A percentile compares a stretch with the other conserved stretches of the same genome.
Evolutionary conservation across 1,284 basidiomycete species (phyloP).

Genomic region (Heterobasidion parviporum): DNA sequence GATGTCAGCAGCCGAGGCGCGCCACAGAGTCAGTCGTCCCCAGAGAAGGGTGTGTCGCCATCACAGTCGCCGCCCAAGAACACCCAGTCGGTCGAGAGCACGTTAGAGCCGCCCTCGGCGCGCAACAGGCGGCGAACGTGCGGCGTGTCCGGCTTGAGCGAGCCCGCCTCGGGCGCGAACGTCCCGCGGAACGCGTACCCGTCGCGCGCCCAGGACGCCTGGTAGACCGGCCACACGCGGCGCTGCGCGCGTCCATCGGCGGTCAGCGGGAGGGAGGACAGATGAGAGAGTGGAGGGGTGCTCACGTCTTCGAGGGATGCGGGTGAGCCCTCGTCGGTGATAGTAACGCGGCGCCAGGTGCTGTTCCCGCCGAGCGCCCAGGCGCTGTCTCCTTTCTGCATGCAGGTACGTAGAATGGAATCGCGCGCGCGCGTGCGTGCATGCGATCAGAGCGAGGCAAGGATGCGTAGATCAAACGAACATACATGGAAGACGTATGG

Average conservation of each 20-base stretch:
- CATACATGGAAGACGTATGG: too few relatives aligned
- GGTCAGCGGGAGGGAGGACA: not conserved
- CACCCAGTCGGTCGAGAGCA: too few relatives aligned
- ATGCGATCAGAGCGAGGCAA: too few relatives aligned
- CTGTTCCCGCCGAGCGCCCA: slow-evolving; percentile 7
- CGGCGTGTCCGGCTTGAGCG: slow-evolving; percentile 5
- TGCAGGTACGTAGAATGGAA: not conserved
- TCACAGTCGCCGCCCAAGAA: too few relatives aligned
- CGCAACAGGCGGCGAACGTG: not conserved
- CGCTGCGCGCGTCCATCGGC: not conserved
- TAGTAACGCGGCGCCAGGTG: slow-evolving; percentile 7
- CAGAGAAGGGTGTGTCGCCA: too few relatives aligned
- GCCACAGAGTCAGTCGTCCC: too few relatives aligned
- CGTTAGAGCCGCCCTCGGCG: too few relatives aligned
- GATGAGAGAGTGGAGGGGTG: not conserved
- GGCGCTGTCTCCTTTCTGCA: slow-evolving; percentile 5
- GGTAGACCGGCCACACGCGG: slow-evolving; percentile 4
- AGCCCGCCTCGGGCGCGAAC: slow-evolving; percentile 4
- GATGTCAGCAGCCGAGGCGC: too few relatives aligned
- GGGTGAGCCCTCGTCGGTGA: slow-evolving; percentile 4
- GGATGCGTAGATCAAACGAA: too few relatives aligned
- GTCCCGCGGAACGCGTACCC: slow-evolving; percentile 4
- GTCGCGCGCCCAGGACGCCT: slow-evolving; percentile 3
- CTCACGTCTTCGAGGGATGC: not conserved
- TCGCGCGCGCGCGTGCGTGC: too few relatives aligned